Evolutionary conservation across 345 rosid genomes (phyloP).

Genomic region (Dipteronia dyeriana): DNA sequence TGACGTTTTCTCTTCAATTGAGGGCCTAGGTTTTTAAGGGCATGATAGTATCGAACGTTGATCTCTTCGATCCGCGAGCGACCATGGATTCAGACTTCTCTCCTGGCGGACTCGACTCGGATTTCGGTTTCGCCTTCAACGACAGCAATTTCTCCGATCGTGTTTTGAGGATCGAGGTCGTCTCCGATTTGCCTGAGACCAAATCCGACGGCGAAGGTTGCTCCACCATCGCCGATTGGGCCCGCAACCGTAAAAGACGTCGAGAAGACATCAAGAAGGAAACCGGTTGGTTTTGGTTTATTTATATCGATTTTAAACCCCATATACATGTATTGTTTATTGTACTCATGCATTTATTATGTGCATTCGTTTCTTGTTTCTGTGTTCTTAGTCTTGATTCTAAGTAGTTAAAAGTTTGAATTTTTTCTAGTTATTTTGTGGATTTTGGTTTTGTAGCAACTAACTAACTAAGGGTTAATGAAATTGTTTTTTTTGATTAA

Average conservation of each 20-base stretch:
- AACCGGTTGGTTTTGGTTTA: conserved; percentile 24
- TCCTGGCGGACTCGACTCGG: conserved; percentile 38
- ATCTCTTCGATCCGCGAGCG: conserved; percentile 43
- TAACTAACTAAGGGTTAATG: not conserved
- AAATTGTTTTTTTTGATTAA: not conserved
- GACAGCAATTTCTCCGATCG: conserved; percentile 79
- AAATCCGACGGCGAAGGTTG: conserved; percentile 49
- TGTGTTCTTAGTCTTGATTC: not conserved
- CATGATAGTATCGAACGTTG: conserved; percentile 41
- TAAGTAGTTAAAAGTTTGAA: not conserved
- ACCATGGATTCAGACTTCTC: conserved; percentile 51
- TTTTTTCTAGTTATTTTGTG: not conserved
- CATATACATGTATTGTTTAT: no score
- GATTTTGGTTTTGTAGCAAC: not conserved
- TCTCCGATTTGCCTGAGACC: conserved; percentile 41
- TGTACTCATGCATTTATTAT: not conserved
- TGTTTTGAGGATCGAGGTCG: conserved; percentile 67
- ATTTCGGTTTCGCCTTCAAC: conserved; percentile 81
- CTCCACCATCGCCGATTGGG: conserved; percentile 66
- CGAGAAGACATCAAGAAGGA: conserved; percentile 63
- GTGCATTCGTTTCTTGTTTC: not conserved
- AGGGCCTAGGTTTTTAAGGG: conserved; percentile 14
- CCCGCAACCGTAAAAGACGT: conserved; percentile 67
- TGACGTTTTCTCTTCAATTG: not conserved
- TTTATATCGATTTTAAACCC: not conserved